Percentiles rank a stretch among this genome's conserved stretches.
Evolutionary conservation across 768 basidiomycete species (phyloP).

Genomic region (Gloeopeniophorella convolvens): DNA sequence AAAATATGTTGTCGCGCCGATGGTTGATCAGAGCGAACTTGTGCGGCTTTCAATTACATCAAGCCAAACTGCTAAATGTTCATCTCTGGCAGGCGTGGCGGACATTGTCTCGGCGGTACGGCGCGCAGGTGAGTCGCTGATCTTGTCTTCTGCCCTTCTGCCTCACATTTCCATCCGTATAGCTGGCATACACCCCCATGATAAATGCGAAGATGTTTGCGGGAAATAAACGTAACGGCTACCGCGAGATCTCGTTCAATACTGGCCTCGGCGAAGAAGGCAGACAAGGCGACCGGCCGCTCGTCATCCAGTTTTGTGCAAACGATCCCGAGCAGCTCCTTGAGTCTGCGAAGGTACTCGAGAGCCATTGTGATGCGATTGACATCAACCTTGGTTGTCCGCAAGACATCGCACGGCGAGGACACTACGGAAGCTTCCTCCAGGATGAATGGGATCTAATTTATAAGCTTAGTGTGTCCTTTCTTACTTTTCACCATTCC

Average conservation of each 20-base stretch:
- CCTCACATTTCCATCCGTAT: conserved; percentile 20
- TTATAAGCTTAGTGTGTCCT: conserved; percentile 59
- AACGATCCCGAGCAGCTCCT: conserved; percentile 81
- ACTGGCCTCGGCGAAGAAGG: conserved; percentile 78
- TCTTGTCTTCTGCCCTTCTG: not conserved
- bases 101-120: conserved; percentile 72
- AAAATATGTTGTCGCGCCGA: conserved; percentile 89
- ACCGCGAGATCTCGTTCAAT: conserved; percentile 64
- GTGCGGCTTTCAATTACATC: conserved; percentile 38
- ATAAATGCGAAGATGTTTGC: conserved; percentile 90
- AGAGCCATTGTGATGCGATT: conserved; percentile 81
- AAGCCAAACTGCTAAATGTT: not conserved
- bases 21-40: conserved; percentile 98
- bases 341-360: conserved; percentile 67
- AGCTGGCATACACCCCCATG: conserved; percentile 97
- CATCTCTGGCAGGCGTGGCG: conserved; percentile 70
- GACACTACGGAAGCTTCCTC: conserved; percentile 83
- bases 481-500: not conserved
- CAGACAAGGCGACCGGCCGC: conserved; percentile 65
- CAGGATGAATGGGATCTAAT: conserved; percentile 96
- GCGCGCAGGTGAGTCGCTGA: conserved; percentile 55
- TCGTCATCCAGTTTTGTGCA: conserved; percentile 91
- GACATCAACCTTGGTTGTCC: conserved; percentile 95
- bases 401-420: conserved; percentile 87
- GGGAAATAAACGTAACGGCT: conserved; percentile 43